phyloP scores from a whole-genome alignment of 306 rosid species.

The Sicyos edulis region DNA sequence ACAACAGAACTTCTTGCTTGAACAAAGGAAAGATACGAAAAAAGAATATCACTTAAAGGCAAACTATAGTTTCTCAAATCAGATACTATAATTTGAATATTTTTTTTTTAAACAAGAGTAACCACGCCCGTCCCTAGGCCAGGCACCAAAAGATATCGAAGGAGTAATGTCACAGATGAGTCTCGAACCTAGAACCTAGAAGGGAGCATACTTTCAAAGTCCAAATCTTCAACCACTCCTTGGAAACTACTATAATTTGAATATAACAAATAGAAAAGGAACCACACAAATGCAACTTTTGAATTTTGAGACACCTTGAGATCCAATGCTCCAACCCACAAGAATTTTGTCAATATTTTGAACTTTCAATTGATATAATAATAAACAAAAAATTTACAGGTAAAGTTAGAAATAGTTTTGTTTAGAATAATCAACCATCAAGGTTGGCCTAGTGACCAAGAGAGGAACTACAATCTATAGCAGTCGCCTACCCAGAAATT shows the following conservation, averaged over 20 bases:
- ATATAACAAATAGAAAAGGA: not conserved
- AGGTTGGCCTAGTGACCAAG: no score
- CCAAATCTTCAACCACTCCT: no score
- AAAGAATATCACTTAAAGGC: not conserved
- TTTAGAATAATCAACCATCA: no score
- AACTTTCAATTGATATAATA: constrained; percentile 1
- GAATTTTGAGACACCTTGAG: not conserved
- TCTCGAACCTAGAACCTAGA: no score
- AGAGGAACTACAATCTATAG: no score
- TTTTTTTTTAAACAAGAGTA: no score
- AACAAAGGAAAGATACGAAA: not conserved
- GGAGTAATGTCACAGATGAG: no score
- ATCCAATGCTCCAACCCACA: not conserved
- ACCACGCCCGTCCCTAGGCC: no score
- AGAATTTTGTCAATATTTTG: not conserved
- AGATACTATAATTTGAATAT: not conserved
- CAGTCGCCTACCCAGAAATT: no score
- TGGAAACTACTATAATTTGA: constrained; percentile 2
- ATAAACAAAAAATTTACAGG: not conserved
- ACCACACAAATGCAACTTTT: not conserved
- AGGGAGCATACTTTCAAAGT: no score
- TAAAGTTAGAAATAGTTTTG: not conserved
- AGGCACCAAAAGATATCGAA: no score
- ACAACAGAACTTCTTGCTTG: not conserved
- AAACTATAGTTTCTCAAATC: not conserved